Evolutionary conservation across 2,329 filamentous ascomycete genomes (phyloP), one percentile per base, ranked within the genome.

Genomic region (Pleurostoma richardsiae): DNA sequence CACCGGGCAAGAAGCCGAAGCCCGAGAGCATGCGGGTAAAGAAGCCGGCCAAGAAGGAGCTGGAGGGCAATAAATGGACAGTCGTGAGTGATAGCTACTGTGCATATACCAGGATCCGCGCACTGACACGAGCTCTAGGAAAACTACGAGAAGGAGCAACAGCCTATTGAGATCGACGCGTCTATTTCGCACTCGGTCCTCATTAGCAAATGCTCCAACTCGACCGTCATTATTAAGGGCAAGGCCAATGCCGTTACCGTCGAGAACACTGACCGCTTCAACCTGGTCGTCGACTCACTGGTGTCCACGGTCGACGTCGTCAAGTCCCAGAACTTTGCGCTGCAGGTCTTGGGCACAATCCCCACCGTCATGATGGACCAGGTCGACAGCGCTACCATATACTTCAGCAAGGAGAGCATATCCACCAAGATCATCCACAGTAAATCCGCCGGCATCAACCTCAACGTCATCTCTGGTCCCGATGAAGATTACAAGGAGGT

Each of bases 161-260:
- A 83, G 11, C 83, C 91, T 4, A 77, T 97, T 51, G 85, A 92
- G 64, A 85, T 96, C 56, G 79, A 91, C 45, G 91, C 90, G 8
- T 78, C 82, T 53, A 82, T 95, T 61, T 83, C 84, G 41, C 94
- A 99, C 54, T 95, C 90, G 2, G 83, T 99, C 53, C 83, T 97
- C 54, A 94, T 99, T 64, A 90, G 86, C 60, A 86, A 88, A 57
- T 97, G 92, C 77, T 90, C 83, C 69, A 94, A 94, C 69, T 88
- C 88, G 4, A 95, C 91, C 28, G 80, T 99, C 59, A 87, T 95
- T 56, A 74, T 99, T 61, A 86, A 82, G 61, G 91, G 90, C 68
- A 99, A 99, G 70, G 90, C 89, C 48, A 99, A 99, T 64, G 90
- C 94, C n/a, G 88, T 99, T 52, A 92, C 90, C 4, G 80, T 97